These are phyloP conservation scores for Penicillium sp. DNA, from an alignment of 2,329 filamentous ascomycete genomes.

Conservation along the genomic window DNA sequence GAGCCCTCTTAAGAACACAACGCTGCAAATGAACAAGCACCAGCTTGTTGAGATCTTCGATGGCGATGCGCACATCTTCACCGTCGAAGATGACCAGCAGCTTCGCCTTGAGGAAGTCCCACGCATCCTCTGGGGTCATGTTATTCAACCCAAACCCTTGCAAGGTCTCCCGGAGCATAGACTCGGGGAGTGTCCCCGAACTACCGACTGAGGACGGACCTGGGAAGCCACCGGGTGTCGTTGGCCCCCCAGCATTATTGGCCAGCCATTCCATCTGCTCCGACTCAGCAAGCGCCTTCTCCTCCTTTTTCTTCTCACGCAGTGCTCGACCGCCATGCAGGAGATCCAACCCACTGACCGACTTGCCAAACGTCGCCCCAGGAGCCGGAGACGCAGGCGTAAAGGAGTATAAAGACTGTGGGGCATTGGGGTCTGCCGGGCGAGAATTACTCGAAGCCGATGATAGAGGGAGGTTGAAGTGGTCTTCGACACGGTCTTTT, in stretches of 20 bases:
- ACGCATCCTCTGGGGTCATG: slow-evolving; percentile 59
- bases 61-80: slow-evolving; percentile 54
- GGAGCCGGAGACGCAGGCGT: slow-evolving; percentile 55
- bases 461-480: slow-evolving; percentile 50
- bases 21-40: slow-evolving; percentile 55
- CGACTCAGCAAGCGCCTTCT: slow-evolving; percentile 45
- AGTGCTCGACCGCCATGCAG: slow-evolving; percentile 70
- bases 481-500: slow-evolving; percentile 54
- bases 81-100: slow-evolving; percentile 57
- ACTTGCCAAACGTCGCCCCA: slow-evolving; percentile 64
- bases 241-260: slow-evolving; percentile 18
- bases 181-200: slow-evolving; percentile 25
- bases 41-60: slow-evolving; percentile 58
- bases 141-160: slow-evolving; percentile 56
- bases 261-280: slow-evolving; percentile 31
- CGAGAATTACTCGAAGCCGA: slow-evolving; percentile 58
- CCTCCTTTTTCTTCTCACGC: slow-evolving; percentile 71
- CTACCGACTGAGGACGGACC: slow-evolving; percentile 29
- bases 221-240: slow-evolving; percentile 25
- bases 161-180: slow-evolving; percentile 36
- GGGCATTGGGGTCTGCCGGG: slow-evolving; percentile 54
- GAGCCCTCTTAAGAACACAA: slow-evolving; percentile 53
- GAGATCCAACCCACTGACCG: slow-evolving; percentile 69
- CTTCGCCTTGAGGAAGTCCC: slow-evolving; percentile 57
- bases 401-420: slow-evolving; percentile 58